phyloP scores from a whole-genome alignment of 768 basidiomycete species.

The Phanerochaete sordida region DNA sequence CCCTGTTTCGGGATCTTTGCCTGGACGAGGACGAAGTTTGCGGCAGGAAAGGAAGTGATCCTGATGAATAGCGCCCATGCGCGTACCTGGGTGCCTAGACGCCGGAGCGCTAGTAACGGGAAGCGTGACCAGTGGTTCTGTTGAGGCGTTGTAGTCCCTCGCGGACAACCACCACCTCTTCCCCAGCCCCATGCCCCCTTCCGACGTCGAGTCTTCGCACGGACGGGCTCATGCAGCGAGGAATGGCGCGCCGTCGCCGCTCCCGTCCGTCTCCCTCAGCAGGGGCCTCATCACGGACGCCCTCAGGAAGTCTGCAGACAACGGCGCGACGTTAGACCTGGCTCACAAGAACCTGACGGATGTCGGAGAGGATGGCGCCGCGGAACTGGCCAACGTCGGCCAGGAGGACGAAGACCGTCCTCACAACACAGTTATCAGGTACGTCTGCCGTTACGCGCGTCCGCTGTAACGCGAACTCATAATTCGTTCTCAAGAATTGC shows the following conservation, averaged over 20 bases:
- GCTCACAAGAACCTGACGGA: slow-evolving; percentile 76
- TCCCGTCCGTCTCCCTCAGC: slow-evolving; percentile 41
- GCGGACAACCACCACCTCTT: not conserved
- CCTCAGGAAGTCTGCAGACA: slow-evolving; percentile 62
- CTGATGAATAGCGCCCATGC: not conserved
- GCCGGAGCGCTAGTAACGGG: slow-evolving; percentile 4
- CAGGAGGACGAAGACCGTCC: slow-evolving; percentile 30
- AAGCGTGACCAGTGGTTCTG: not conserved
- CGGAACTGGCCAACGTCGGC: slow-evolving; percentile 67
- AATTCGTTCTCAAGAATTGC: slow-evolving; percentile 57
- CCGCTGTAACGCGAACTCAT: not conserved
- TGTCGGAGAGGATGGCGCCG: slow-evolving; percentile 69
- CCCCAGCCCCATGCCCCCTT: slow-evolving; percentile 5
- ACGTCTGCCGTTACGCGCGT: not conserved
- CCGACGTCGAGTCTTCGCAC: slow-evolving; percentile 8
- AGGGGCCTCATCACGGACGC: slow-evolving; percentile 64
- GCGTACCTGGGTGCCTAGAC: not conserved
- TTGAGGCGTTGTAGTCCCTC: slow-evolving; percentile 7
- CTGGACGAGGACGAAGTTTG: not conserved
- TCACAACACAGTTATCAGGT: slow-evolving; percentile 12
- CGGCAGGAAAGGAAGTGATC: not conserved
- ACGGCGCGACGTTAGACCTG: slow-evolving; percentile 81
- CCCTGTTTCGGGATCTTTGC: not conserved
- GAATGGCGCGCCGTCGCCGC: slow-evolving; percentile 21
- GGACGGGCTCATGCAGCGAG: slow-evolving; percentile 3